Evolutionary conservation across 129 eudicot species (phyloP), one percentile per base, ranked within the genome.

Genomic region (Tagetes patula): DNA sequence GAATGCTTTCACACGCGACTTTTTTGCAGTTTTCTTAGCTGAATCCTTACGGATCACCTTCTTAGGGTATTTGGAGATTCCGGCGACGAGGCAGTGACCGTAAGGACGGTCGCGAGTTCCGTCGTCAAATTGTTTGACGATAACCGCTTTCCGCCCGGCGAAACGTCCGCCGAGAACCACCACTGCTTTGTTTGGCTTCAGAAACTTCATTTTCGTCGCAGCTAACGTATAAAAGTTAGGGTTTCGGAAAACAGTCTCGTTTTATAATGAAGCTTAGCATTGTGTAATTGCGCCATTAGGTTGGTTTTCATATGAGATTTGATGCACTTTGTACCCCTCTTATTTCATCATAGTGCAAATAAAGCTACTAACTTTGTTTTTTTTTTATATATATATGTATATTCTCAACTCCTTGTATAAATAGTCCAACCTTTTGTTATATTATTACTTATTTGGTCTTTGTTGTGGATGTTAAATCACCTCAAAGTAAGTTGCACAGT

Each of bases 1-100:
- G 76, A 88, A 88, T 3, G 86, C 27, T 20, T 20, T 20, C 27
- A 20, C 27, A 20, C 27, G 27, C 27, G 27, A 20, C 27, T 20
- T 20, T 20, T 20, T 20, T 20, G 27, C 27, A 20, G 27, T 20
- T 20, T 20, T 20, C 27, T 20, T 20, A 20, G 27, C 89, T 0
- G 89, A 86, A 71, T 89, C 96, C 82, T 84, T 88, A 39, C 90
- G 87, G 65, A 88, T 88, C 13, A 88, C 88, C 73, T 88, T 88
- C 82, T 82, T 83, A 1, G 95, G 27, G 27, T 20, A 20, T 20
- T 20, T 20, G 27, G 27, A 20, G 27, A 20, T 20, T 20, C 27
- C 27, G 27, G 27, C 27, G 27, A 20, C 27, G 27, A 20, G 27
- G 27, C 27, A 20, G 27, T 20, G 27, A 20, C 27, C 27, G 27